Evolutionary conservation across 257 asterid species (phyloP).

Genomic region (Linaria vulgaris): DNA sequence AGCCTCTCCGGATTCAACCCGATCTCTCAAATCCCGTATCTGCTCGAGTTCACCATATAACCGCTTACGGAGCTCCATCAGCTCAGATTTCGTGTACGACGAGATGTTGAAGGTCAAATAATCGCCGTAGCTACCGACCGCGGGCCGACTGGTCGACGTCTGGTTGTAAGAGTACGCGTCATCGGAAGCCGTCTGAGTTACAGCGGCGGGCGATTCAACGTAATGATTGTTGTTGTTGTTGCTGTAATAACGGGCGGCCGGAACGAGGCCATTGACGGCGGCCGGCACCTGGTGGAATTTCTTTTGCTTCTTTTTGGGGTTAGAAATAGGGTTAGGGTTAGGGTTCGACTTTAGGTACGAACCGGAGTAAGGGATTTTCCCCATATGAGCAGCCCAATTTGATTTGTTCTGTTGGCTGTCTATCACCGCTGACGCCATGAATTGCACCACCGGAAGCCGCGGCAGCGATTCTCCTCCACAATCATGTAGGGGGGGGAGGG

Average conservation of each 20-base stretch:
- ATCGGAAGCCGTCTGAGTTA: conserved; percentile 81
- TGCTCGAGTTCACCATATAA: conserved; percentile 68
- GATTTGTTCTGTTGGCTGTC: conserved; percentile 88
- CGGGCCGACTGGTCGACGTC: conserved; percentile 48
- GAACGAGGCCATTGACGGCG: conserved; percentile 42
- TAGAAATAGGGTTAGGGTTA: conserved; percentile 76
- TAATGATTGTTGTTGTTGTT: conserved; percentile 17
- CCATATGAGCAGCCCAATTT: conserved; percentile 88
- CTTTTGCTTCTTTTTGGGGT: conserved; percentile 77
- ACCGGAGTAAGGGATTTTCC: conserved; percentile 64
- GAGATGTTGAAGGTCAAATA: conserved; percentile 51
- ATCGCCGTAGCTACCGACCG: conserved; percentile 51
- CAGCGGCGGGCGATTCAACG: conserved; percentile 55
- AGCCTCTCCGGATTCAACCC: conserved; percentile 63
- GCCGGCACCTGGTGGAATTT: conserved; percentile 43
- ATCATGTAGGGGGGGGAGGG: no score
- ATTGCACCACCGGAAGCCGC: conserved; percentile 19
- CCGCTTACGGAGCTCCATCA: conserved; percentile 57
- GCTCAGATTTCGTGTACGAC: conserved; percentile 55
- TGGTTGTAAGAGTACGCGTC: conserved; percentile 92
- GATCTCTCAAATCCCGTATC: conserved; percentile 70
- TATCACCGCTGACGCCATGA: conserved; percentile 88
- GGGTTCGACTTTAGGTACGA: conserved; percentile 61
- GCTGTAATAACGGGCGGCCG: conserved; percentile 27
- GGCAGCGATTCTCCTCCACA: no score